Evolutionary conservation across 768 basidiomycete genomes (phyloP), one percentile per base, ranked within the genome.

Genomic region (Amanita subjunquillea): DNA sequence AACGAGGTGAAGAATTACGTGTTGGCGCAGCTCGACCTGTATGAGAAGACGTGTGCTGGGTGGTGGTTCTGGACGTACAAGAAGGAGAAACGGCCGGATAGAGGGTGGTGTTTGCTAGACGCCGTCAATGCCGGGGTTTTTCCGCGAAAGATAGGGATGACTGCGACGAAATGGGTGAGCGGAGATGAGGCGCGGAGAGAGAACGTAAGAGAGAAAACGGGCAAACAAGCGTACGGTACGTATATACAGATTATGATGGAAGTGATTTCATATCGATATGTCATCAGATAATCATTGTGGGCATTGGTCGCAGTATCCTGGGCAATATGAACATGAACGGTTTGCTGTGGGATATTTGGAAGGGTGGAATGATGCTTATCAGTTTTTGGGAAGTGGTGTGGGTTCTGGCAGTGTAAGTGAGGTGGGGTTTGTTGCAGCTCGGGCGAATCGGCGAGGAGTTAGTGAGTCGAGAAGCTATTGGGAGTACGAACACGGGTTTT

Each of bases 41-140:
- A 77, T 55, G 86, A 89, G 53, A 63, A 66, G 43, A 58, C 67
- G 34, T 84, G 86, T 54, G 79, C 77, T 0, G 90, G 90, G 4
- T 86, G 78, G 76, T 91, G 83, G 69, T 91, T 86, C 62, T 90
- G 90, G 90, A 89, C 86, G 36, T 85, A 80, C 61, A 89, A 82
- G 71, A 88, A 90, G 64, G 74, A 80, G 47, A 62, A 67, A 4
- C 64, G 62, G 3, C 80, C 82, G 51, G 89, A 91, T 67, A 74
- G 68, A 3, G 88, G 88, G 0, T 91, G 89, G 90, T 79, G 78
- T 27, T 76, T 85, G 36, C 70, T 74, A 53, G 82, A 89, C 63
- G 83, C 85, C 0, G 75, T 78, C 1, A 71, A 70, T 23, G 73
- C 72, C 2, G 83, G 82, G 6, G 78, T 85, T 4, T 77, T 89